A percentile compares a stretch with the other conserved stretches of the same genome.
Conservation (phyloP, 768 basidiomycete genomes). For the Tubosaeta sp. region DNA sequence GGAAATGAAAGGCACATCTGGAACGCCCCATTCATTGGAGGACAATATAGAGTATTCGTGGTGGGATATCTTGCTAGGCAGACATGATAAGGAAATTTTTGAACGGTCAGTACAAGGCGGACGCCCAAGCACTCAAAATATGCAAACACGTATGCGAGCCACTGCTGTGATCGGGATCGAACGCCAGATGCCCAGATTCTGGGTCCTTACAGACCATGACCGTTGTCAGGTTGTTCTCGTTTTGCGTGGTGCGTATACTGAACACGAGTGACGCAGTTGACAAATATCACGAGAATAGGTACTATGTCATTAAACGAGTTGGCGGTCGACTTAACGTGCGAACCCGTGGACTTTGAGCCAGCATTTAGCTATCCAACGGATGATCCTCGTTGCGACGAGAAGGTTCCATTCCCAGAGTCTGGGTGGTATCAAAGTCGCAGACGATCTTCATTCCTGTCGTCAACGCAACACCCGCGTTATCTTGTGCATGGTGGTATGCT, state of each 20-base stretch:
- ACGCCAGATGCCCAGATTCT: constrained; percentile 75
- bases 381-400: constrained; percentile 29
- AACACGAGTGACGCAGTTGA: neutral
- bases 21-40: constrained; percentile 25
- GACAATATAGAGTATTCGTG: constrained; percentile 53
- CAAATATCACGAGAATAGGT: constrained; percentile 34
- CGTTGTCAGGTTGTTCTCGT: constrained; percentile 74
- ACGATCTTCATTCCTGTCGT: constrained; percentile 22
- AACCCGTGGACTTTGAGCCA: constrained; percentile 62
- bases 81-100: constrained; percentile 81
- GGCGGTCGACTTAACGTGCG: constrained; percentile 81
- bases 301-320: constrained; percentile 88
- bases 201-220: constrained; percentile 80
- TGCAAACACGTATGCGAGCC: constrained; percentile 42
- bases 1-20: constrained; percentile 44
- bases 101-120: constrained; percentile 48
- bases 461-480: constrained; percentile 35
- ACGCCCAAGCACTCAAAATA: constrained; percentile 13
- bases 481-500: constrained; percentile 81
- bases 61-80: constrained; percentile 80
- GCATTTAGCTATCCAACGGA: constrained; percentile 35
- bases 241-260: constrained; percentile 46
- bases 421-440: constrained; percentile 22
- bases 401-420: constrained; percentile 34
- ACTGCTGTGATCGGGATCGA: constrained; percentile 64